Evolutionary conservation across 805 yeast species (phyloP), one percentile per base, ranked within the genome.

Genomic region (Wickerhamiella kazuoi): DNA sequence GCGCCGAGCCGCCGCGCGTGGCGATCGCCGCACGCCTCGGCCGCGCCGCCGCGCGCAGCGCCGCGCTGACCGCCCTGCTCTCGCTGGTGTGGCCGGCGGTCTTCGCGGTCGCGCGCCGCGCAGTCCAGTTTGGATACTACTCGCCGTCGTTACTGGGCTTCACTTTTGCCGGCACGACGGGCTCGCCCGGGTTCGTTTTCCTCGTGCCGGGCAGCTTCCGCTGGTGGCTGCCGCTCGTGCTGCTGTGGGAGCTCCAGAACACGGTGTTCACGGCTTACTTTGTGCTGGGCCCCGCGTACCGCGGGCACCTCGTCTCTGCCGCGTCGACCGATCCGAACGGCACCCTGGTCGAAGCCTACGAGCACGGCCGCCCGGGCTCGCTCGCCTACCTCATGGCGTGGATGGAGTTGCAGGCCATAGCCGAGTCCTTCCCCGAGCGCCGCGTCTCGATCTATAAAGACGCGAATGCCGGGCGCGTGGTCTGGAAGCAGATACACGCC

Each of bases 311-410:
- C 20, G 43, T 52, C 28, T 52, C 60, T 29, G 46, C 43, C 13
- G 42, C 42, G 14, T 50, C 64, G 5, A 41, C 44, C 5, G 57
- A 54, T 43, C 52, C 52, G 8, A 62, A 62, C 32, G 61, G 55
- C n/a, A 53, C 65, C 7, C 46, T 63, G 29, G 44, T 62, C 3
- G 45, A 57, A 4, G 68, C 68, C 1, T 45, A 64, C 26, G 39
- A 31, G 8, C 24, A 23, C 26, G 26, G 26, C 9, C n/a, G 21
- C 8, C 29, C 34, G 15, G 44, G 51, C 18, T 49, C 50, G 2
- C 45, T 57, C 8, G 48, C 59, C 4, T 46, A 52, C 34, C 42
- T 56, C 7, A 45, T 51, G 16, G 67, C 68, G 1, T 63, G 60
- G 51, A 52, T 56, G 35, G 68, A 63, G 40, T 50, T 64, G 9